Conservation (phyloP, 2,329 filamentous ascomycete genomes). For the Mycosphaerella sp. region DNA sequence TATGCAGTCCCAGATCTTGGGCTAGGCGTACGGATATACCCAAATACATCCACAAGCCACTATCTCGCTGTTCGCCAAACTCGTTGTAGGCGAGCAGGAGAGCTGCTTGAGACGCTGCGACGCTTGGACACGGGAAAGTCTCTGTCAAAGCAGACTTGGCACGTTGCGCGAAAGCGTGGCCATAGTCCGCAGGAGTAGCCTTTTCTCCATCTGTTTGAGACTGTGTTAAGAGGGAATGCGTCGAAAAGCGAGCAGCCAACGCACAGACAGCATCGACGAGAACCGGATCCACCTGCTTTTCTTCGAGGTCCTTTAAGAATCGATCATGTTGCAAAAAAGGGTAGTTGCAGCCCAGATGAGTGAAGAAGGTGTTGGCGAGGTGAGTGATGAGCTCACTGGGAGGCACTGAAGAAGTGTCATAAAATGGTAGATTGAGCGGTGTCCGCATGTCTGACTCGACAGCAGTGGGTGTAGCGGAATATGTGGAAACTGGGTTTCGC, state of each 20-base stretch:
- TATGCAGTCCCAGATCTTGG: slow-evolving; percentile 73
- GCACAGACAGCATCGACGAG: slow-evolving; percentile 82
- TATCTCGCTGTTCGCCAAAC: slow-evolving; percentile 82
- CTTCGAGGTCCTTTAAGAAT: slow-evolving; percentile 68
- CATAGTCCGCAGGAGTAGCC: slow-evolving; percentile 57
- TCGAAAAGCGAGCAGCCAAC: slow-evolving; percentile 72
- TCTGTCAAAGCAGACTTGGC: slow-evolving; percentile 79
- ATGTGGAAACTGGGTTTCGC: slow-evolving; percentile 18
- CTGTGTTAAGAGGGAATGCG: slow-evolving; percentile 48
- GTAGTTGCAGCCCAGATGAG: slow-evolving; percentile 76
- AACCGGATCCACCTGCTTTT: slow-evolving; percentile 76
- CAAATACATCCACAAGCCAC: slow-evolving; percentile 88
- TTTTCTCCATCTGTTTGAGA: slow-evolving; percentile 39
- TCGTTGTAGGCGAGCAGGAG: slow-evolving; percentile 81
- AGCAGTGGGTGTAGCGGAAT: slow-evolving; percentile 25
- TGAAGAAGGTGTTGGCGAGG: slow-evolving; percentile 74
- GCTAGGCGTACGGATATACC: slow-evolving; percentile 81
- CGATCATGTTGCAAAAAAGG: slow-evolving; percentile 70
- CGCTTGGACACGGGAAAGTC: slow-evolving; percentile 73
- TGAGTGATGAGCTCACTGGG: slow-evolving; percentile 70
- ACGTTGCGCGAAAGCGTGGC: slow-evolving; percentile 70
- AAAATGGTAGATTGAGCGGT: slow-evolving; percentile 55
- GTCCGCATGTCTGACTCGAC: slow-evolving; percentile 39
- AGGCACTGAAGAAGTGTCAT: slow-evolving; percentile 66
- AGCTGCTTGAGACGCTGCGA: slow-evolving; percentile 77